Base-by-base conservation (phyloP, 345 rosid species). In the Cardamine occulta region DNA sequence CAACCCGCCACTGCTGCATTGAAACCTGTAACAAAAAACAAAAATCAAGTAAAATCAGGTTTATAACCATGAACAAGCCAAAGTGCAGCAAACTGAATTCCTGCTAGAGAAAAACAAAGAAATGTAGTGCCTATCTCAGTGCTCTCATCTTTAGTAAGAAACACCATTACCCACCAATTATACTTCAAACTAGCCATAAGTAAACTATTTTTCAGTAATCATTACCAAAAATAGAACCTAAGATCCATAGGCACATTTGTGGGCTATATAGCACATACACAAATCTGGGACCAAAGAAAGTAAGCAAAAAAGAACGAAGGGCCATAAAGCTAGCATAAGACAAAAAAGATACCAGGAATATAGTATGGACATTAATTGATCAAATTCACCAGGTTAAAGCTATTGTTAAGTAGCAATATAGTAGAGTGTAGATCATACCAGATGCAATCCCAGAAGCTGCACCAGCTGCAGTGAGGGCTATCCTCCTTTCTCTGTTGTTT, bases 1-100 rank as follows among this genome's bases (percentile, higher is more conserved):
- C 97, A 95, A 74, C 99, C 97, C 26, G 99, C 99, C 10, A 95
- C 97, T 29, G 97, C 96, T 59, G 97, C 99, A 88, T 90, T 95
- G 80, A 95, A 95, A 82, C 97, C 99, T 95, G 80, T 44, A 74
- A 68, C 19, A 48, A 60, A 47, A 29, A 55, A 62, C 8, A 26
- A 61, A 7, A 54, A 59, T 17, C 5, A 3, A 24, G 29, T 8
- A 23, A 51, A 24, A 37, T 72, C 68, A 65, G 69, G 59, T n/a
- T 18, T 72, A 1, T 17, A 59, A 23, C 45, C 37, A 29, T 12
- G 11, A 40, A 10, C 42, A 66, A 47, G 37, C 39, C 13, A 48
- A 48, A 64, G 48, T 55, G 65, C 8, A 4, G 44, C 11, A n/a
- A 70, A 55, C 0, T 53, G 40, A 53, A 13, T 32, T 32, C 18